Evolutionary conservation across 1,139 yeast species (phyloP).

Genomic region (Candida labiduridarum): DNA sequence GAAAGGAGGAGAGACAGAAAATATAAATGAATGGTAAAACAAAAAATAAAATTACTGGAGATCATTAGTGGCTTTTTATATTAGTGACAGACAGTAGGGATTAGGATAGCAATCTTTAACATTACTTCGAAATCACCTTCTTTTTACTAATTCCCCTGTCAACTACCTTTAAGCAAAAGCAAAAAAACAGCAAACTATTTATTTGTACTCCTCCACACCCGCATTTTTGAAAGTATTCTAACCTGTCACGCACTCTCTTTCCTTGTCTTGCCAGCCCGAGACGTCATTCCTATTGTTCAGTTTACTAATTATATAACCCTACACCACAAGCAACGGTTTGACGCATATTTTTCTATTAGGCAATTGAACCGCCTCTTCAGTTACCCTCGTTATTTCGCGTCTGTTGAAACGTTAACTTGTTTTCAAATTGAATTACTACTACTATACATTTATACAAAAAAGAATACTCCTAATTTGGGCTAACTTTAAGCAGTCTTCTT

Average conservation of each 20-base stretch:
- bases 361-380: too few relatives aligned
- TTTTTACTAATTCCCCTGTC: background rate
- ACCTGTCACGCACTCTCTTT: too few relatives aligned
- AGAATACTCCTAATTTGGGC: background rate
- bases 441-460: background rate
- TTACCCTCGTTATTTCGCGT: background rate
- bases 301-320: background rate
- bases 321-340: too few relatives aligned
- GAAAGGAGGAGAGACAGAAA: too few relatives aligned
- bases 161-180: background rate
- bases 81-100: too few relatives aligned
- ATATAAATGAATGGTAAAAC: too few relatives aligned
- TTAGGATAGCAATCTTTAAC: too few relatives aligned
- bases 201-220: background rate
- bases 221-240: background rate
- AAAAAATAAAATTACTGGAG: too few relatives aligned
- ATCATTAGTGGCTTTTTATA: too few relatives aligned
- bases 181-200: background rate
- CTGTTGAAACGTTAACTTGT: background rate
- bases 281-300: background rate
- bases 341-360: too few relatives aligned
- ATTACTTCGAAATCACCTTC: background rate
- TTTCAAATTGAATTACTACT: background rate
- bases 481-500: constrained; percentile 24
- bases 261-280: background rate